A percentile compares a stretch with the other conserved stretches of the same genome.
phyloP scores from a whole-genome alignment of 306 rosid genomes.

The Quercus wislizeni region DNA sequence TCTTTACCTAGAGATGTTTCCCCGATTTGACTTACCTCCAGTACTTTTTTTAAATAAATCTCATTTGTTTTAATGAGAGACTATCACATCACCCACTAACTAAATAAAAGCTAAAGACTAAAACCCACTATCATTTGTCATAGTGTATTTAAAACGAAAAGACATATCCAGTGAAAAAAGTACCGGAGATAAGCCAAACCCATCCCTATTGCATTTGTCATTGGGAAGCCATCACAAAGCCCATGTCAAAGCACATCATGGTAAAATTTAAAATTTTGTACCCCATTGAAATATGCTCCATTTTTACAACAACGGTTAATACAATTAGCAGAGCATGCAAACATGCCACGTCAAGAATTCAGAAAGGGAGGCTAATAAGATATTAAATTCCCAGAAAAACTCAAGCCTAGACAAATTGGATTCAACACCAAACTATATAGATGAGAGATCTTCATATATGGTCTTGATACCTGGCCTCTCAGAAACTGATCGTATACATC shows the following conservation, averaged over 20 bases:
- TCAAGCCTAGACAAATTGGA: conserved; percentile 36
- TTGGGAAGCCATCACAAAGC: not conserved
- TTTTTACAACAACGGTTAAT: conserved; percentile 44
- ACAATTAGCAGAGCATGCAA: conserved; percentile 34
- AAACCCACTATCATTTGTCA: too few species aligned
- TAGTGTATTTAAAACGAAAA: too few species aligned
- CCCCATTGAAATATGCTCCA: conserved; percentile 27
- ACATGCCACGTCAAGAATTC: conserved; percentile 35
- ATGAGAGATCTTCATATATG: conserved; percentile 92
- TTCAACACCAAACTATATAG: conserved; percentile 51
- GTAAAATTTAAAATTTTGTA: not conserved
- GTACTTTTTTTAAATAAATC: too few species aligned
- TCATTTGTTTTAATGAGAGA: too few species aligned
- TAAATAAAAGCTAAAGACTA: too few species aligned
- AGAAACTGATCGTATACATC: conserved; percentile 74
- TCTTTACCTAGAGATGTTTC: not conserved
- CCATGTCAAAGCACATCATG: not conserved
- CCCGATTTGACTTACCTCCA: too few species aligned
- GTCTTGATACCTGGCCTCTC: conserved; percentile 96
- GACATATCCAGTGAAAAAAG: too few species aligned
- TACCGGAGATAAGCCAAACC: too few species aligned
- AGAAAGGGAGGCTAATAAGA: conserved; percentile 68
- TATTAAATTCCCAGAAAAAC: conserved; percentile 52
- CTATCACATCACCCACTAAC: too few species aligned
- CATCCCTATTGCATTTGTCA: too few species aligned